Conservation (phyloP, 176 grass and related monocot species). For the Oryza glumipatula region DNA sequence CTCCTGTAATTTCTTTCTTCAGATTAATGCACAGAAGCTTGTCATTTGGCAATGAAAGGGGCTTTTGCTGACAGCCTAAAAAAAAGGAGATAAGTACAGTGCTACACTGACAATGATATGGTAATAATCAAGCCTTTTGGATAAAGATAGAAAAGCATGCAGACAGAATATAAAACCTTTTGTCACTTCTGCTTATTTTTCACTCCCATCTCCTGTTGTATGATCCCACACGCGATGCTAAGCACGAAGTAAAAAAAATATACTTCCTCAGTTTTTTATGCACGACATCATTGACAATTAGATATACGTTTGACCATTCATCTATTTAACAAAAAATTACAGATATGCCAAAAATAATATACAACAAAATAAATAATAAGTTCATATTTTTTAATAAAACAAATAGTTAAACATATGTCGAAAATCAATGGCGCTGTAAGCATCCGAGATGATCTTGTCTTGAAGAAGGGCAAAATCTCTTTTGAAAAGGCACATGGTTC, state of each 20-base stretch:
- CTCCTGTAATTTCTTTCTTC: background rate
- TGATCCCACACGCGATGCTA: background rate
- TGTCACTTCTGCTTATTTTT: background rate
- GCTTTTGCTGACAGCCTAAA: background rate
- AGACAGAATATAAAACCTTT: background rate
- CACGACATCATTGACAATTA: too few relatives aligned
- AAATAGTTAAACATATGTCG: too few relatives aligned
- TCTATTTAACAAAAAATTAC: too few relatives aligned
- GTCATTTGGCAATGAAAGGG: background rate
- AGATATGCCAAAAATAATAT: too few relatives aligned
- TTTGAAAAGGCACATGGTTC: background rate
- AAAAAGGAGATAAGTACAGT: background rate
- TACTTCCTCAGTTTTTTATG: too few relatives aligned
- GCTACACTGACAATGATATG: background rate
- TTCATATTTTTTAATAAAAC: too few relatives aligned
- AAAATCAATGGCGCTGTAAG: too few relatives aligned
- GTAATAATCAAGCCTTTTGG: slow-evolving; percentile 1
- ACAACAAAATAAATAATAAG: too few relatives aligned
- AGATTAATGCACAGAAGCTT: background rate
- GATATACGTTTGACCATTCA: too few relatives aligned
- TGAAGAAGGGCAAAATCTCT: background rate
- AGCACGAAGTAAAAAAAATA: background rate
- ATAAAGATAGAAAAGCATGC: background rate
- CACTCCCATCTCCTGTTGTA: background rate
- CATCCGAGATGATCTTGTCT: background rate